Base-by-base conservation (phyloP, 176 grass and related monocot genomes). In the Leersia perrieri region DNA sequence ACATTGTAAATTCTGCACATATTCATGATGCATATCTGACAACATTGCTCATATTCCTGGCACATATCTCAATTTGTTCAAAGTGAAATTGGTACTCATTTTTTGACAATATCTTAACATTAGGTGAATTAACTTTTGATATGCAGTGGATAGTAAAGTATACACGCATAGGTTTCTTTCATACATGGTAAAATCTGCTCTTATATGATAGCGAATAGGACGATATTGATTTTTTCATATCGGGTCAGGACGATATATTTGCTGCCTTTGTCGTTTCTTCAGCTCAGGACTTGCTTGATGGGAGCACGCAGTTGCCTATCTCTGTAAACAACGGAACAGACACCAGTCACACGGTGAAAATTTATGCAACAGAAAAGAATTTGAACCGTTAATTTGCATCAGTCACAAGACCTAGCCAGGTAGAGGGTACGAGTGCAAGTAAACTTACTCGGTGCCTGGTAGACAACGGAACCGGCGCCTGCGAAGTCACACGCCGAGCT, bases 251-350 rank as follows among this genome's bases (percentile, higher is more conserved):
- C n/a, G n/a, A n/a, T n/a, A n/a, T n/a, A n/a, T n/a, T n/a, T n/a
- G n/a, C 39, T 2, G 39, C 2, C 10, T 41, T 41, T 13, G 25
- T 7, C 0, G 38, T 85, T 7, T 15, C 57, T 33, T 70, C 49
- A 22, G 33, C 23, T 88, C 39, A 85, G 22, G 32, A 63, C 70
- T 11, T 76, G 1, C n/a, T n/a, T n/a, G 88, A 66, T 23, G 83
- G 72, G 2, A 90, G 88, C 10, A 36, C 47, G 70, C 88, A 90
- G 65, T 68, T 83, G 10, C 88, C 88, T 27, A 90, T 64, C 62
- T 69, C 88, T 87, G 84, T 39, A 73, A 51, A 75, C 0, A 11
- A 22, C 15, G 33, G 55, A 71, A 33, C 18, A 69, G 60, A n/a
- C 41, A 65, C 3, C 57, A 23, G 14, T n/a, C 39, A 41, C 5